Conservation (phyloP, 1,284 basidiomycete genomes). For the Tilletia setariae region DNA sequence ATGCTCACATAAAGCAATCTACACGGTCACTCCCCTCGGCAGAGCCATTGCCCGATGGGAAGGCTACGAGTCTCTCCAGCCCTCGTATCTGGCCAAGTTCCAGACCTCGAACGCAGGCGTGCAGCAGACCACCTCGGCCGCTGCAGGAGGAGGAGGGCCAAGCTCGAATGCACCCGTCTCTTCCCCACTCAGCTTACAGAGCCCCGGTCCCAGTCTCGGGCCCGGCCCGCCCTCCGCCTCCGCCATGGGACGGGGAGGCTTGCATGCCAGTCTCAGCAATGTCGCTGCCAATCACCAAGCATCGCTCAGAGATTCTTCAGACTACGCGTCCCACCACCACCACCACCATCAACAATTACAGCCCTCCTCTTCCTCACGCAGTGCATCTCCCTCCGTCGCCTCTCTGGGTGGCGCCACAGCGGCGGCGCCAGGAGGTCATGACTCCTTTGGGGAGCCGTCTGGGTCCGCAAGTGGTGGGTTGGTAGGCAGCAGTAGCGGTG, state of each 20-base stretch:
- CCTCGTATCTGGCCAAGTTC: conserved; percentile 7
- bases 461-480: too few relatives aligned
- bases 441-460: too few relatives aligned
- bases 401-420: background rate
- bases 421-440: too few relatives aligned
- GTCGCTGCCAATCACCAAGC: too few relatives aligned
- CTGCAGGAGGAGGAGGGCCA: background rate
- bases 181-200: too few relatives aligned
- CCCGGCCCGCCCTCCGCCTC: too few relatives aligned
- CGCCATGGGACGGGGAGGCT: too few relatives aligned
- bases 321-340: too few relatives aligned
- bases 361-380: background rate
- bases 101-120: background rate
- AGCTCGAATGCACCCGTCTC: background rate
- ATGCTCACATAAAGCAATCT: conserved; percentile 88
- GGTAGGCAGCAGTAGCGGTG: background rate
- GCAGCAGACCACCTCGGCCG: background rate
- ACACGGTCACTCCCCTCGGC: conserved; percentile 88
- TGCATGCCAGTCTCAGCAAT: background rate
- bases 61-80: conserved; percentile 22
- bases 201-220: too few relatives aligned
- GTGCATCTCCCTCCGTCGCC: background rate
- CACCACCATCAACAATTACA: too few relatives aligned
- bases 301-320: too few relatives aligned
- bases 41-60: conserved; percentile 72